Percentiles rank a stretch among this genome's conserved stretches.
These are phyloP conservation scores for Trichomonas tenax DNA, from an alignment of 208 protist genomes.

Conservation along the genomic window DNA sequence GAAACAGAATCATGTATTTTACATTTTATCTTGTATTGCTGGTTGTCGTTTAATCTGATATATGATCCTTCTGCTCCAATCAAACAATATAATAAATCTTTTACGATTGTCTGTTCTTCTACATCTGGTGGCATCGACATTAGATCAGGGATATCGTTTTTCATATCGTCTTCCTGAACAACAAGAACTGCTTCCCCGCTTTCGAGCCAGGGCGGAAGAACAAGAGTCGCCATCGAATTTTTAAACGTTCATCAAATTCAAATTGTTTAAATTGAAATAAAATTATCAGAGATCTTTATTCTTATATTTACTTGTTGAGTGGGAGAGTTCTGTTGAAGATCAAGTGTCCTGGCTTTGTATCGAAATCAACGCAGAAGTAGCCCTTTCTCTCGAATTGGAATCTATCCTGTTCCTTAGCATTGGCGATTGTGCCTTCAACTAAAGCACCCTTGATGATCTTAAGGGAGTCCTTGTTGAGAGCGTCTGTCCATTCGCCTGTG, in stretches of 20 bases:
- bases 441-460: conserved; percentile 34
- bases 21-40: neutral
- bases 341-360: conserved; percentile 44
- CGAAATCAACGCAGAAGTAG: conserved; percentile 61
- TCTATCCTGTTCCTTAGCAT: conserved; percentile 29
- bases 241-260: neutral
- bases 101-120: neutral
- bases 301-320: conserved; percentile 44
- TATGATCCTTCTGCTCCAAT: neutral
- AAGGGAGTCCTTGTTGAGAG: conserved; percentile 55
- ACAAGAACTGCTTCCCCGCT: neutral
- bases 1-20: neutral
- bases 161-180: neutral
- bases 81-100: conserved; percentile 10
- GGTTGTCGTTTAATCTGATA: neutral
- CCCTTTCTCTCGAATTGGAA: conserved; percentile 74
- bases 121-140: neutral
- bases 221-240: neutral
- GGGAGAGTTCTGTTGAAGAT: conserved; percentile 68
- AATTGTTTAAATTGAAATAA: too few species aligned
- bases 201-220: neutral
- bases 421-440: conserved; percentile 35
- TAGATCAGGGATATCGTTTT: neutral
- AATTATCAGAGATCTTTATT: too few species aligned
- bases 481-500: conserved; percentile 34